phyloP scores from a whole-genome alignment of 2,329 filamentous ascomycete genomes.

The Colletotrichum karsti region DNA sequence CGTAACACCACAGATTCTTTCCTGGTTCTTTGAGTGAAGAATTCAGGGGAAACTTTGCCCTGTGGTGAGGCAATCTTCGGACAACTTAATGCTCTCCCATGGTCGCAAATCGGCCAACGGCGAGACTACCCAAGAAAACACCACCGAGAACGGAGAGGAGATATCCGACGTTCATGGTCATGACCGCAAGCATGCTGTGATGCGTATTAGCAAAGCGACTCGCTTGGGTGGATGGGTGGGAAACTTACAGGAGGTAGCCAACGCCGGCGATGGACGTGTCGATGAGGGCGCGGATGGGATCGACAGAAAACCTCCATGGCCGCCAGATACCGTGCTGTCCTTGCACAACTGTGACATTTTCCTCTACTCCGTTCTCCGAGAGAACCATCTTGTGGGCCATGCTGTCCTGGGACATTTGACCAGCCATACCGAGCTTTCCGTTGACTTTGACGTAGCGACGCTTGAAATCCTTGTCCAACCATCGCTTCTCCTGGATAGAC shows the following conservation, averaged over 20 bases:
- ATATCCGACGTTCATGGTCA: slow-evolving; percentile 89
- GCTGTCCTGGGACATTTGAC: slow-evolving; percentile 65
- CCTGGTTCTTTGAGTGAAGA: background rate
- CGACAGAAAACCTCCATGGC: slow-evolving; percentile 85
- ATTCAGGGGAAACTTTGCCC: background rate
- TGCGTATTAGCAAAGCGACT: background rate
- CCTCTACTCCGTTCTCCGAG: slow-evolving; percentile 81
- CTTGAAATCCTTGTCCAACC: slow-evolving; percentile 76
- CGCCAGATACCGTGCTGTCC: slow-evolving; percentile 59
- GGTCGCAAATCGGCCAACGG: slow-evolving; percentile 74
- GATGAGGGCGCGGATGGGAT: slow-evolving; percentile 76
- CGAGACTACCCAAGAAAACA: slow-evolving; percentile 86
- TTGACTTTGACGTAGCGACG: slow-evolving; percentile 81
- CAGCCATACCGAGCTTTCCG: slow-evolving; percentile 67
- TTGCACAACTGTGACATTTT: slow-evolving; percentile 79
- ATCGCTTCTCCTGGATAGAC: slow-evolving; percentile 67
- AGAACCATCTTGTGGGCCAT: slow-evolving; percentile 73
- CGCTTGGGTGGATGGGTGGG: too few relatives aligned
- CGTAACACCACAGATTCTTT: background rate
- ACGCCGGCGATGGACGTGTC: slow-evolving; percentile 79
- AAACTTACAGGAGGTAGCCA: slow-evolving; percentile 84
- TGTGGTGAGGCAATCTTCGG: background rate
- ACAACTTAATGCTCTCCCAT: slow-evolving; percentile 55
- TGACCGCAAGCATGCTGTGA: slow-evolving; percentile 86
- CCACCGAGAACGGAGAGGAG: slow-evolving; percentile 83